phyloP scores from a whole-genome alignment of 257 asterid species.

The Petrea volubilis region DNA sequence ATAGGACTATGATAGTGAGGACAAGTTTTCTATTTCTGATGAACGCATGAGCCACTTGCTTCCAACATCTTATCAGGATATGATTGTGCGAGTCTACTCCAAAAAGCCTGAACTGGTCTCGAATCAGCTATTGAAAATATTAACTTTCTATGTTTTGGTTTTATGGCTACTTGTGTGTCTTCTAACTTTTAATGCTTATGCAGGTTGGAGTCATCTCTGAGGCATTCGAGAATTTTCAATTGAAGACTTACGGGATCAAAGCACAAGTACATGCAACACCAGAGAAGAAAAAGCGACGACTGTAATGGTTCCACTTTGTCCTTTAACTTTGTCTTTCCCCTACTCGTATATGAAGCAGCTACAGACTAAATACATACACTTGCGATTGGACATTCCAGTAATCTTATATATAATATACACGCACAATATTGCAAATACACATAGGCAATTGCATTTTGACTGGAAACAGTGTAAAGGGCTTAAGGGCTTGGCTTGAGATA shows the following conservation, averaged over 20 bases:
- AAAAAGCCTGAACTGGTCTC: constrained; percentile 85
- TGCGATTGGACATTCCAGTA: background rate
- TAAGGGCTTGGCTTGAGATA: background rate
- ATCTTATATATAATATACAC: background rate
- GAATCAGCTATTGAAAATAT: constrained; percentile 19
- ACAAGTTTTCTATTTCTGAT: constrained; percentile 64
- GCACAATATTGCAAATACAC: background rate
- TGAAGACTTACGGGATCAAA: constrained; percentile 77
- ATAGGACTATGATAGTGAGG: constrained; percentile 84
- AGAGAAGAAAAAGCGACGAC: constrained; percentile 68
- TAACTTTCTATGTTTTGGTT: background rate
- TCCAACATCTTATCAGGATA: constrained; percentile 81
- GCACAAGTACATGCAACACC: constrained; percentile 81
- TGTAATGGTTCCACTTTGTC: constrained; percentile 23
- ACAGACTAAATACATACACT: background rate
- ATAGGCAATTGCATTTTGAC: constrained; percentile 4
- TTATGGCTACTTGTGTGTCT: background rate
- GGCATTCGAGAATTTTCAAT: constrained; percentile 92
- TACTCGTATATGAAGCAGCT: constrained; percentile 13
- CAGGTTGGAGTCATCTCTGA: constrained; percentile 78
- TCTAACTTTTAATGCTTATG: constrained; percentile 17
- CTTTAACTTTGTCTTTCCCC: constrained; percentile 5
- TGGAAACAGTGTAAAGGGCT: background rate
- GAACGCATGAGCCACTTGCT: constrained; percentile 88
- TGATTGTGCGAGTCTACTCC: constrained; percentile 94